These are phyloP conservation scores for Tulasnella sp. DNA, from an alignment of 768 basidiomycete species.

Conservation along the genomic window DNA sequence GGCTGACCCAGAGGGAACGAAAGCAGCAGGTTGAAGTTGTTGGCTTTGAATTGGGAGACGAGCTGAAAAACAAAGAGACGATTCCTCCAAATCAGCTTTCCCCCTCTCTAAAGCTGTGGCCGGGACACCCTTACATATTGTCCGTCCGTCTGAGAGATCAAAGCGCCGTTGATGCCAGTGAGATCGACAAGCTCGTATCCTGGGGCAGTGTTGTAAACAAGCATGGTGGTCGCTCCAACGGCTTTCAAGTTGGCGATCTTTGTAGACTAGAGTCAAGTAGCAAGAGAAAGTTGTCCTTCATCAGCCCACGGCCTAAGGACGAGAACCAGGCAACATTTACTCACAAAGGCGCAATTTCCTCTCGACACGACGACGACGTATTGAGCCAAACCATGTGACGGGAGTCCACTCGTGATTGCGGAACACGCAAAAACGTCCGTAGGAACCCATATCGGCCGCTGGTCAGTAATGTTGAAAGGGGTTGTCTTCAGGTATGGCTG, in stretches of 20 bases:
- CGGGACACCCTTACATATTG: not conserved
- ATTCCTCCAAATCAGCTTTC: not conserved
- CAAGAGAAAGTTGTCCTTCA: not conserved
- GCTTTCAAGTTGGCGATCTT: conserved; percentile 32
- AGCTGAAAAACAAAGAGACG: not conserved
- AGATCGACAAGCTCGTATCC: conserved; percentile 6
- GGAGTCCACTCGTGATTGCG: conserved; percentile 31
- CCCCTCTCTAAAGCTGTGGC: too few species aligned
- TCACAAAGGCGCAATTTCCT: conserved; percentile 35
- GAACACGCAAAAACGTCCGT: conserved; percentile 36
- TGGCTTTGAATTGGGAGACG: conserved; percentile 21
- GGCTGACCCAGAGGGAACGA: conserved; percentile 20
- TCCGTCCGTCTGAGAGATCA: conserved; percentile 25
- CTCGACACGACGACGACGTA: conserved; percentile 36
- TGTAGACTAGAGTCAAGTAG: conserved; percentile 9
- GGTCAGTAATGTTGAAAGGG: conserved; percentile 32
- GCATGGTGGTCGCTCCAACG: conserved; percentile 23
- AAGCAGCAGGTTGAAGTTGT: not conserved
- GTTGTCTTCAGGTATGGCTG: conserved; percentile 35
- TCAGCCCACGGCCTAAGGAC: not conserved
- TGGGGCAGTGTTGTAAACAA: conserved; percentile 23
- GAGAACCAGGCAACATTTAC: not conserved
- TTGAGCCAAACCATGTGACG: conserved; percentile 31
- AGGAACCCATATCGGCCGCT: conserved; percentile 36
- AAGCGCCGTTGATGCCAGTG: conserved; percentile 10